Percentiles rank a stretch among this genome's conserved stretches.
These are phyloP conservation scores for Fusarium acutatum DNA, from an alignment of 2,329 filamentous ascomycete genomes.

Conservation along the genomic window DNA sequence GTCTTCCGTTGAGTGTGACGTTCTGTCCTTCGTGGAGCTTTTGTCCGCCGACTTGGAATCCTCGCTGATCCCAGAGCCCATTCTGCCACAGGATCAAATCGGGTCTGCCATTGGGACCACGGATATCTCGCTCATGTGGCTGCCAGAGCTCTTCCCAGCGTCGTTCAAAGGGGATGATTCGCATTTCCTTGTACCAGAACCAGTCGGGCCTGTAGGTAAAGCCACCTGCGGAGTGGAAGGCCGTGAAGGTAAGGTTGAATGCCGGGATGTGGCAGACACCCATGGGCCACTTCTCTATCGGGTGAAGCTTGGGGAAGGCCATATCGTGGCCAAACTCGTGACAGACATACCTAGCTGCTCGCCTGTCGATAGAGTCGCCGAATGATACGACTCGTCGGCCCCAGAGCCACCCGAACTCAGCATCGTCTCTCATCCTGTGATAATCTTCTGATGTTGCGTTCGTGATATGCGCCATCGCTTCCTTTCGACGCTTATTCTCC, in stretches of 20 bases:
- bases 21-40: not conserved
- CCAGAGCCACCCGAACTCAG: not conserved
- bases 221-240: not conserved
- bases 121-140: not conserved
- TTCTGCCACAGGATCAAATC: not conserved
- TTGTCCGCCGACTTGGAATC: not conserved
- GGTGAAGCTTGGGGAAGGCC: not conserved
- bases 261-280: not conserved
- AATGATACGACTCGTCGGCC: not conserved
- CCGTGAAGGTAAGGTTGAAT: not conserved
- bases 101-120: not conserved
- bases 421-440: not conserved
- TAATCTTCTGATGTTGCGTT: not conserved
- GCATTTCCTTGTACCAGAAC: constrained; percentile 5
- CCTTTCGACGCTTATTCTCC: not conserved
- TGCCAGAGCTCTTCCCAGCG: constrained; percentile 1
- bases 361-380: constrained; percentile 1
- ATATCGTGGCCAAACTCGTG: constrained; percentile 1
- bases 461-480: not conserved
- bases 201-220: not conserved
- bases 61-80: not conserved
- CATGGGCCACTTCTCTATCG: not conserved
- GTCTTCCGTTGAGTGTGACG: not conserved
- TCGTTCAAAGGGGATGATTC: not conserved
- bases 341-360: not conserved